Conservation (phyloP, 352 stramenopile genomes). For the Phytophthora macrochlamydospora region DNA sequence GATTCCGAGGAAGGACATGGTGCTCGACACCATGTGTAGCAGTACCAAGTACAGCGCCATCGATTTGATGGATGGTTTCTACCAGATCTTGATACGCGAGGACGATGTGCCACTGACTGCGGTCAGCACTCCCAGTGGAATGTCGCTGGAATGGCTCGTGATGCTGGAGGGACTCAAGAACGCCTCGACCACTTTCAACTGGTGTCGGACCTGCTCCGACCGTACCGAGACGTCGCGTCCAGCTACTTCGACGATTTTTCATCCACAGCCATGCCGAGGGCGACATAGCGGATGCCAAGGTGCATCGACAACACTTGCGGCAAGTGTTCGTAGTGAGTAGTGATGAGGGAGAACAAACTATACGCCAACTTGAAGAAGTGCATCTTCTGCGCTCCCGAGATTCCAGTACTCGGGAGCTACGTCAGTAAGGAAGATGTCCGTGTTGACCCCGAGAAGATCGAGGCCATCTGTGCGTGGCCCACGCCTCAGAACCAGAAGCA, state of each 20-base stretch:
- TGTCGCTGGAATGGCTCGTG: background rate
- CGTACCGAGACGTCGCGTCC: conserved; percentile 4
- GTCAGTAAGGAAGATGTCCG: too few relatives aligned
- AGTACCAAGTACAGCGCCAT: conserved; percentile 32
- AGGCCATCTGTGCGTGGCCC: too few relatives aligned
- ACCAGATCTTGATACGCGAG: conserved; percentile 26
- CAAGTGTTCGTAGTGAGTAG: conserved; percentile 5
- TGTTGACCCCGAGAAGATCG: too few relatives aligned
- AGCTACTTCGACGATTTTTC: conserved; percentile 14
- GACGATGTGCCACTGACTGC: conserved; percentile 14
- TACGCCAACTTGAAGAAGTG: too few relatives aligned
- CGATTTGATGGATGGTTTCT: conserved; percentile 33
- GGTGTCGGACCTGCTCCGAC: conserved; percentile 4
- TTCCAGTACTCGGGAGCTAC: too few relatives aligned
- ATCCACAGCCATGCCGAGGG: background rate
- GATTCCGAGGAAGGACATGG: conserved; percentile 29
- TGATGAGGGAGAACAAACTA: background rate
- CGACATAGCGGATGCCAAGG: background rate
- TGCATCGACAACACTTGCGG: conserved; percentile 4
- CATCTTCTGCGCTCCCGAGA: too few relatives aligned
- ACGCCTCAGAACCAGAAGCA: too few relatives aligned
- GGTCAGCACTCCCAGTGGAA: conserved; percentile 16
- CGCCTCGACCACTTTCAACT: conserved; percentile 3
- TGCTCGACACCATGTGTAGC: conserved; percentile 23
- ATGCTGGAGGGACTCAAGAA: background rate